Evolutionary conservation across 352 stramenopile species (phyloP).

Genomic region (Phytophthora cryptogea): DNA sequence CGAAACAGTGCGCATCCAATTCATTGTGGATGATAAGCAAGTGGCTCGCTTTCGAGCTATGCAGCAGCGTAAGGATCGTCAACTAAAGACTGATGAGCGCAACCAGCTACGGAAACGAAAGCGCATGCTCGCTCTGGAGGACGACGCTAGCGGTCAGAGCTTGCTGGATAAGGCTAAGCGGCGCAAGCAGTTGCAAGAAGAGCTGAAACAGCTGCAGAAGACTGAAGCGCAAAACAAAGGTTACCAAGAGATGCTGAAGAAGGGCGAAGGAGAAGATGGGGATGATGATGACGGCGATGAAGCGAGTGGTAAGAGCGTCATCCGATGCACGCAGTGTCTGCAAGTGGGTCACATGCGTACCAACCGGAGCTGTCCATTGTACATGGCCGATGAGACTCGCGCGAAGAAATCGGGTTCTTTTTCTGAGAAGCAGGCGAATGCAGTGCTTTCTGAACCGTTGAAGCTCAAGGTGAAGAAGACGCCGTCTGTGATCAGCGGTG

Average conservation of each 20-base stretch:
- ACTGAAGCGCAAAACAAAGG: conserved; percentile 84
- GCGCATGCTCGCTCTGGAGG: conserved; percentile 73
- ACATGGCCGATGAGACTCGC: conserved; percentile 70
- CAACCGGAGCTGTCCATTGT: conserved; percentile 82
- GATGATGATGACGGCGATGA: conserved; percentile 29
- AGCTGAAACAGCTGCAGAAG: conserved; percentile 84
- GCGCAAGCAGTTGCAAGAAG: conserved; percentile 82
- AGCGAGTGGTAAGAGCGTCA: conserved; percentile 56
- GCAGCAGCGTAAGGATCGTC: conserved; percentile 75
- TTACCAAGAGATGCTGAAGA: conserved; percentile 85
- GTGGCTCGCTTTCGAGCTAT: conserved; percentile 77
- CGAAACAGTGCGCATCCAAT: conserved; percentile 78
- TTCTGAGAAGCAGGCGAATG: conserved; percentile 35
- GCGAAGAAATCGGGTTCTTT: conserved; percentile 39
- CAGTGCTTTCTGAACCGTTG: conserved; percentile 42
- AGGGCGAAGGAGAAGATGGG: conserved; percentile 48
- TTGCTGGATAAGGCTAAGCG: conserved; percentile 78
- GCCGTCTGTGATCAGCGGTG: conserved; percentile 24
- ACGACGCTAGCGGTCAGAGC: conserved; percentile 53
- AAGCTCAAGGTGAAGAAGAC: conserved; percentile 73
- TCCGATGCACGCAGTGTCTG: conserved; percentile 83
- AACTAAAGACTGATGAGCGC: conserved; percentile 71
- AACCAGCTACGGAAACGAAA: conserved; percentile 82
- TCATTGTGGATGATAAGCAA: conserved; percentile 76
- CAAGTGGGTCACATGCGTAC: conserved; percentile 84